These are phyloP conservation scores for Syncephalastrum racemosum DNA, from an alignment of 371 early-diverging fungal species.

Conservation along the genomic window DNA sequence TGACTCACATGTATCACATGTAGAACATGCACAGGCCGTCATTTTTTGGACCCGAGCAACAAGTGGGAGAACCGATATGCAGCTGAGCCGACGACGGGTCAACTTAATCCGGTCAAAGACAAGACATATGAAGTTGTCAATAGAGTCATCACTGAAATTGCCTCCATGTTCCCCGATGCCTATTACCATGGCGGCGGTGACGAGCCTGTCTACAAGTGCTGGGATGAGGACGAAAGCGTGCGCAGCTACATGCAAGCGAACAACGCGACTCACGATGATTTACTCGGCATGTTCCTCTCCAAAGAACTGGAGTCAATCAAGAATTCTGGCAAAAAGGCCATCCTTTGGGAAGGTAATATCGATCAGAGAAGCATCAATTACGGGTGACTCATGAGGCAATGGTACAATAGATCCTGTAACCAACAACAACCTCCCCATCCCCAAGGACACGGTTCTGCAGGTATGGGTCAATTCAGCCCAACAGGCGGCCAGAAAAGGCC, in stretches of 20 bases:
- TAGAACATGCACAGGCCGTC: constrained; percentile 39
- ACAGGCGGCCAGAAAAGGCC: constrained; percentile 50
- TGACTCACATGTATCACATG: not conserved
- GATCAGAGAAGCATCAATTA: not conserved
- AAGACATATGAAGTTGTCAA: constrained; percentile 56
- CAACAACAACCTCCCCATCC: constrained; percentile 30
- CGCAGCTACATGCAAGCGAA: constrained; percentile 36
- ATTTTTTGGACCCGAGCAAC: constrained; percentile 37
- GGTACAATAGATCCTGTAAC: constrained; percentile 38
- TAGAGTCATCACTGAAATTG: constrained; percentile 59
- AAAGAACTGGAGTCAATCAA: constrained; percentile 33
- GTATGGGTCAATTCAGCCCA: constrained; percentile 56
- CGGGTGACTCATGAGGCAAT: too few relatives aligned
- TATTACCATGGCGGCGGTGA: constrained; percentile 72
- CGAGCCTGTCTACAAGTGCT: constrained; percentile 73
- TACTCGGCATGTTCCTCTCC: constrained; percentile 32
- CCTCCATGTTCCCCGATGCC: constrained; percentile 60
- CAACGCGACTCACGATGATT: constrained; percentile 37
- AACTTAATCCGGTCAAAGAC: constrained; percentile 62
- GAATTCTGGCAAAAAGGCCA: constrained; percentile 42
- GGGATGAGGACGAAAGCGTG: constrained; percentile 44
- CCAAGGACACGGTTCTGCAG: constrained; percentile 62
- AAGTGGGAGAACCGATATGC: constrained; percentile 56
- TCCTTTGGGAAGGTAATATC: constrained; percentile 57
- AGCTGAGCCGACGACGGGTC: constrained; percentile 74